Percentiles rank a stretch among this genome's conserved stretches.
Conservation (phyloP, 2,329 filamentous ascomycete species). For the Triangularia setosa region DNA sequence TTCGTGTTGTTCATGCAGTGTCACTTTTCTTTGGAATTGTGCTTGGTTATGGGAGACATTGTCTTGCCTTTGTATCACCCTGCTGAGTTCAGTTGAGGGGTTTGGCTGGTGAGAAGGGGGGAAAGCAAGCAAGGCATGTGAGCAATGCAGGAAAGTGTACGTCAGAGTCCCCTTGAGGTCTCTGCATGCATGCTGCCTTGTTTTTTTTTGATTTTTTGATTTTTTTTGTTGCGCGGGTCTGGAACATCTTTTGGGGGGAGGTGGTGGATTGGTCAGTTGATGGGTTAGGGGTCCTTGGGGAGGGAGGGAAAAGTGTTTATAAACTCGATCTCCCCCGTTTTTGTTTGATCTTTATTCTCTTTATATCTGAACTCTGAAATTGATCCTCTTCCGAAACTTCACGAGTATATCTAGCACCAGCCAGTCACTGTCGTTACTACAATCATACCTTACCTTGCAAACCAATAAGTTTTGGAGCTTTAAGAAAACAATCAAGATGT, state of each 20-base stretch:
- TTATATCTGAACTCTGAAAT: not conserved
- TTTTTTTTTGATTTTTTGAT: not conserved
- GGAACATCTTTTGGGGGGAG: constrained; percentile 5
- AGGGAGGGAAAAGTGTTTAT: not conserved
- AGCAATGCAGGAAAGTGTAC: not conserved
- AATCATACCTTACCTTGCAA: too few relatives aligned
- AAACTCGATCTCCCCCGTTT: not conserved
- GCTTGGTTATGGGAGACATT: not conserved
- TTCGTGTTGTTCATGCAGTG: not conserved
- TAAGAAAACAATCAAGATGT: constrained; percentile 42
- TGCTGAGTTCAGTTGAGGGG: not conserved
- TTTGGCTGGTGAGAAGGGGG: not conserved
- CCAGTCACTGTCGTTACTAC: too few relatives aligned
- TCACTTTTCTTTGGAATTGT: not conserved
- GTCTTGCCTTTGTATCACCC: not conserved
- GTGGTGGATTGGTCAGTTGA: not conserved
- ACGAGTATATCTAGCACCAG: too few relatives aligned
- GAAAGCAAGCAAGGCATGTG: not conserved
- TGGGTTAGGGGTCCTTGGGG: not conserved
- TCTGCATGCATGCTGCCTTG: not conserved
- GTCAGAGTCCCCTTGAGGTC: not conserved
- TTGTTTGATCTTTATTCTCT: not conserved
- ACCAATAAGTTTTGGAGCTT: not conserved
- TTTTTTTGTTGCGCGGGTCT: not conserved
- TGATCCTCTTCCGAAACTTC: too few relatives aligned